Conservation (phyloP, 371 early-diverging fungal species). For the Mucor plumbeus region DNA sequence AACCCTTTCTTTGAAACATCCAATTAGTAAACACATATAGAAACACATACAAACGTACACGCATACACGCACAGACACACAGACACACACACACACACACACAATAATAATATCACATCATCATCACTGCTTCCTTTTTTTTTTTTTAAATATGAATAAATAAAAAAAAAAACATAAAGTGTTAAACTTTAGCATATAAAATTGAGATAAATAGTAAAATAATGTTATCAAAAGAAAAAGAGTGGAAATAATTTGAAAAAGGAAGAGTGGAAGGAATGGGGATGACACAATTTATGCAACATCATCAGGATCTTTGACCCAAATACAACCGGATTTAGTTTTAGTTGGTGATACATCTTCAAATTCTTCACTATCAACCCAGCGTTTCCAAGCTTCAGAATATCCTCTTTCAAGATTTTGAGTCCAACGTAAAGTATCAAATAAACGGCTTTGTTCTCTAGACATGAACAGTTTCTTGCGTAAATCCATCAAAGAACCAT, state of each 20-base stretch:
- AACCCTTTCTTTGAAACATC: not conserved
- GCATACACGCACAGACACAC: not conserved
- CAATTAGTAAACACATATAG: not conserved
- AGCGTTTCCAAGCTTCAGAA: conserved; percentile 78
- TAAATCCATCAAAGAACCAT: conserved; percentile 70
- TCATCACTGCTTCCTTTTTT: conserved; percentile 1
- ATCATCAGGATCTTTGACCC: conserved; percentile 54
- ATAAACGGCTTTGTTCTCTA: conserved; percentile 78
- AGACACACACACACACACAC: not conserved
- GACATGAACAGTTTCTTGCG: conserved; percentile 77
- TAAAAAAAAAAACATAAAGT: conserved; percentile 6
- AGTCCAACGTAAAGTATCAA: conserved; percentile 91
- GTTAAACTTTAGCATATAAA: not conserved
- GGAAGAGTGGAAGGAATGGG: not conserved
- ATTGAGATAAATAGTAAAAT: not conserved
- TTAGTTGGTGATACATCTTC: conserved; percentile 35
- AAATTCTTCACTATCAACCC: conserved; percentile 72
- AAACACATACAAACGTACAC: not conserved
- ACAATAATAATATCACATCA: conserved; percentile 4
- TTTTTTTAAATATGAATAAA: not conserved
- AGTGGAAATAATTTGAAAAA: not conserved
- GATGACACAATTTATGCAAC: not conserved
- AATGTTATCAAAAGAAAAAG: conserved; percentile 5
- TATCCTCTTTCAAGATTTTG: conserved; percentile 81
- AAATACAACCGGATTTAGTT: conserved; percentile 47